Base-by-base conservation (phyloP, 2,329 filamentous ascomycete species). In the Colletotrichum orbiculare region DNA sequence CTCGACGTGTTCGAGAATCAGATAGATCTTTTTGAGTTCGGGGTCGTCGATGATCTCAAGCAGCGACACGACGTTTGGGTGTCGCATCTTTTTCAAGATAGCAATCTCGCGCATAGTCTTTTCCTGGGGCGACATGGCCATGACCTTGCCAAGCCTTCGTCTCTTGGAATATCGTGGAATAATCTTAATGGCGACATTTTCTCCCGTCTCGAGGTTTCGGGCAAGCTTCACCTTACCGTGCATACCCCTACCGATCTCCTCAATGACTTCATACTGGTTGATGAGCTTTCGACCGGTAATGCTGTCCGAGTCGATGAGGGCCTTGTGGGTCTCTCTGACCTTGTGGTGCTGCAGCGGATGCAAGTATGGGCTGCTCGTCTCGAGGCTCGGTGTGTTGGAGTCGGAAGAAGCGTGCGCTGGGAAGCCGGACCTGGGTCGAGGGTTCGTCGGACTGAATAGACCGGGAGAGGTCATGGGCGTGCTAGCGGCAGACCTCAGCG, bases 221-320 rank as follows among this genome's bases (percentile, higher is more conserved):
- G 94, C 96, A 52, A 97, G 85, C 80, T 99, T 99, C 74, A 99
- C 96, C 81, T 98, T 99, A 73, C 96, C 96, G 76, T 99, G 96
- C 72, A 97, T 93, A 54, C 96, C 96, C 65, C 96, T 91, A 60
- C 96, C 96, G 58, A 99, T 92, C 79, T 99, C 96, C 76, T 97
- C 92, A 69, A 98, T 91, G 71, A 99, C 93, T 78, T 97, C 93
- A 80, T 99, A 99, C 75, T 97, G 92, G 74, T 99, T 99, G 83
- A 99, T 97, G 57, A 94, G 85, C 80, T 99, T 99, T 68, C 96
- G 92, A 64, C 96, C 96, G 6, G 95, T 97, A 68, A 93, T 85
- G 58, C 87, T 87, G 77, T 98, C 94, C 68, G 94, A 90, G 73
- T 98, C 95, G 71, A 97, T 93, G 72, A 94, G 90, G 57, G 93